These are phyloP conservation scores for Tricholoma terreum DNA, from an alignment of 768 basidiomycete genomes.

Conservation along the genomic window DNA sequence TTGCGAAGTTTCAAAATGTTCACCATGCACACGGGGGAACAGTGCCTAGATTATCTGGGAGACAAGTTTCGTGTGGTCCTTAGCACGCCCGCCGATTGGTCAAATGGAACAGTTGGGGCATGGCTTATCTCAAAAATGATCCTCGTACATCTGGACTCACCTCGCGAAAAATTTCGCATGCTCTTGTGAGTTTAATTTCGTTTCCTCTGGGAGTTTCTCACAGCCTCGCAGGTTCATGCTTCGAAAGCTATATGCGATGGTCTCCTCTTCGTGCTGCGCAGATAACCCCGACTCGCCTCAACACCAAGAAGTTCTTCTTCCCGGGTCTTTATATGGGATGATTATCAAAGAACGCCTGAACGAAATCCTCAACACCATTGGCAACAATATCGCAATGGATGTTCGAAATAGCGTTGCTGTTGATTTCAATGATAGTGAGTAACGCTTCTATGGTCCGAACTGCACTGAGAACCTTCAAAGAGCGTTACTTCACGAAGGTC, in stretches of 20 bases:
- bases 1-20: conserved; percentile 95
- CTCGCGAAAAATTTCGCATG: conserved; percentile 93
- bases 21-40: conserved; percentile 79
- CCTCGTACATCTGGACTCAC: conserved; percentile 82
- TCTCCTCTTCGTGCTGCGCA: conserved; percentile 84
- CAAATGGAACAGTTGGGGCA: conserved; percentile 73
- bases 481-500: conserved; percentile 77
- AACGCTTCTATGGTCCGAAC: neutral
- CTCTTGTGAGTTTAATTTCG: conserved; percentile 63
- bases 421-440: conserved; percentile 86
- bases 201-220: conserved; percentile 3
- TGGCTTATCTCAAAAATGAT: conserved; percentile 84
- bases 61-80: conserved; percentile 95
- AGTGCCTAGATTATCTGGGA: conserved; percentile 93
- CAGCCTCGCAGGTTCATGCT: conserved; percentile 80
- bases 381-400: conserved; percentile 67
- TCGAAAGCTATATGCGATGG: conserved; percentile 88
- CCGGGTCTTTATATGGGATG: conserved; percentile 91
- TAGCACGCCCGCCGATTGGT: conserved; percentile 90
- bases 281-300: conserved; percentile 99
- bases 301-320: conserved; percentile 95
- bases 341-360: conserved; percentile 98
- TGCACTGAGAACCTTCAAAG: conserved; percentile 33
- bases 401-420: conserved; percentile 74
- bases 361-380: conserved; percentile 75